Base-by-base conservation (phyloP, 345 rosid genomes). In the Acer yangbiense region DNA sequence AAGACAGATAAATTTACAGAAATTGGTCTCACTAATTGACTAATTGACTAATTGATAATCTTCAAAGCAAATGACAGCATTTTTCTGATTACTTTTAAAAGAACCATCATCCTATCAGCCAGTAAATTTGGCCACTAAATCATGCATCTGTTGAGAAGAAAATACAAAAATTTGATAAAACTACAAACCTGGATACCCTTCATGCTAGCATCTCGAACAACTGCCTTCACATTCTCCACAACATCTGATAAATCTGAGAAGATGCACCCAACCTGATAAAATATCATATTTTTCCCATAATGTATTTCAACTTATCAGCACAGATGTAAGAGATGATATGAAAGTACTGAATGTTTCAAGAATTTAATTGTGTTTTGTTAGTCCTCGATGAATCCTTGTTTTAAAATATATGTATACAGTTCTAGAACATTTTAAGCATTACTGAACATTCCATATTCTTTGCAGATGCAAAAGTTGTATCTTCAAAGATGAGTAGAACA, bases 221-320 rank as follows among this genome's bases (percentile, higher is more conserved):
- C 78, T 72, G 82, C 80, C 83, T 82, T 88, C 82, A 90, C 73
- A n/a, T 80, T 84, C 79, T 89, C 84, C 46, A 79, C 84, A 76
- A 73, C 81, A 82, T 86, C 93, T 20, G 84, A 84, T 73, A 82
- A 76, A 81, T 88, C 90, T 41, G 85, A 72, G 79, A 83, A 81
- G 77, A 89, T 79, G 87, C 91, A 85, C 23, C 94, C 94, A 43
- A 90, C 91, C 97, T 92, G 82, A 70, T 17, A 71, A 81, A 81
- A 65, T 18, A 69, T 29, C 69, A 60, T 43, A 50, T 72, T 63
- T 55, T 52, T 32, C 21, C 57, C 55, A 60, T 23, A 82, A 68
- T 46, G 65, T 10, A 62, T 23, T 66, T 46, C 50, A 73, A 21
- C 48, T 43, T 65, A 70, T 13, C n/a, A 61, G 4, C 39, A 61